phyloP scores from a whole-genome alignment of 176 grass and related monocot species.

The Tillandsia fasciculata region DNA sequence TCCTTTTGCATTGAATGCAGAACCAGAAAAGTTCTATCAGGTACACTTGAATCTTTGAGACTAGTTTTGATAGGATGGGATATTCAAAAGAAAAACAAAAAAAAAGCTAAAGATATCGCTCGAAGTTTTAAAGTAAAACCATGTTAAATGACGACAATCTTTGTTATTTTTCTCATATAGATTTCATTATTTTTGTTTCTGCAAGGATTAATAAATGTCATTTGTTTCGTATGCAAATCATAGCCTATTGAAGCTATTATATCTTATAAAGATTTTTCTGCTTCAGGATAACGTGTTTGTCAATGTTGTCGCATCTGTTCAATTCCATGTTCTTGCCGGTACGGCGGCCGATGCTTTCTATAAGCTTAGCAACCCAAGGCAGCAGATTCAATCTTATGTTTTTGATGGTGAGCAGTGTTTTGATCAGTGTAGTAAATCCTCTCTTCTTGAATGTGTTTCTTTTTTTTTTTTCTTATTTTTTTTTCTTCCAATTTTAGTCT shows the following conservation, averaged over 20 bases:
- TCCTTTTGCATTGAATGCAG: background rate
- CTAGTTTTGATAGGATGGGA: background rate
- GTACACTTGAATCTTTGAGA: background rate
- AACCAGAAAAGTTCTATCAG: background rate
- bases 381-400: constrained; percentile 89
- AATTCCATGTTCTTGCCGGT: constrained; percentile 63
- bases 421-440: too few relatives aligned
- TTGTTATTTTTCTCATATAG: background rate
- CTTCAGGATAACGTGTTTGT: constrained; percentile 92
- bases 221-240: background rate
- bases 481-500: background rate
- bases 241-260: background rate
- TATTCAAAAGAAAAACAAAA: background rate
- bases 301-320: constrained; percentile 82
- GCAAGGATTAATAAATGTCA: background rate
- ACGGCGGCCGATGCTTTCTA: constrained; percentile 88
- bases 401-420: constrained; percentile 56
- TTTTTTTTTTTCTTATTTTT: background rate
- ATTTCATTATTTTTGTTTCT: background rate
- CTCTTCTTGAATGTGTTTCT: constrained; percentile 2
- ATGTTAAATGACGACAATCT: background rate
- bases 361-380: constrained; percentile 69
- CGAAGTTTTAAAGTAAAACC: background rate
- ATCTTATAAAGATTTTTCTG: background rate
- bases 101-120: background rate